Conservation (phyloP, 2,329 filamentous ascomycete species). For the Cadophora sp. region DNA sequence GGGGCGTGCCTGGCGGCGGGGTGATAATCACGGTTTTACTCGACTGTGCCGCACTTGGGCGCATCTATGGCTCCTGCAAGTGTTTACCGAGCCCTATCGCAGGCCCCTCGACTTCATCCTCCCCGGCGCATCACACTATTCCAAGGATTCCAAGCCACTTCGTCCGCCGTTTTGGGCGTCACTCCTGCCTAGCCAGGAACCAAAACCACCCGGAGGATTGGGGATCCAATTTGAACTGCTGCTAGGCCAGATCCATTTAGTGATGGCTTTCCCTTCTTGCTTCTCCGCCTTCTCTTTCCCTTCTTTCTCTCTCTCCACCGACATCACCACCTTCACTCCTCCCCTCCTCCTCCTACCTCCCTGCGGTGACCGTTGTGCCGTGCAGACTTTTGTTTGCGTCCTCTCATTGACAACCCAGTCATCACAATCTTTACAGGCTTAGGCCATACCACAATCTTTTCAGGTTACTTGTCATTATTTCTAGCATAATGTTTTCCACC, state of each 20-base stretch:
- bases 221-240: constrained; percentile 19
- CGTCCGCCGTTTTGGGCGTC: constrained; percentile 8
- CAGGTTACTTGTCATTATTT: constrained; percentile 30
- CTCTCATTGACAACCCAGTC: constrained; percentile 44
- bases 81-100: constrained; percentile 22
- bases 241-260: constrained; percentile 29
- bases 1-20: constrained; percentile 3
- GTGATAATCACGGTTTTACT: constrained; percentile 5
- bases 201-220: constrained; percentile 8
- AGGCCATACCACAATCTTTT: constrained; percentile 43
- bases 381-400: constrained; percentile 47
- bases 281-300: constrained; percentile 28
- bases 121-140: constrained; percentile 13
- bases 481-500: constrained; percentile 43
- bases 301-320: constrained; percentile 31
- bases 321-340: constrained; percentile 33
- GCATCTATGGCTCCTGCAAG: constrained; percentile 13
- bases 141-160: constrained; percentile 11
- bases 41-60: constrained; percentile 11
- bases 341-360: constrained; percentile 21
- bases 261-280: constrained; percentile 29
- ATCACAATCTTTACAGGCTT: constrained; percentile 42
- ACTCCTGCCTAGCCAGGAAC: constrained; percentile 25
- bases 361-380: constrained; percentile 35
- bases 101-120: not conserved